These are phyloP conservation scores for Polyporus arcularius DNA, from an alignment of 768 basidiomycete species.

Conservation along the genomic window DNA sequence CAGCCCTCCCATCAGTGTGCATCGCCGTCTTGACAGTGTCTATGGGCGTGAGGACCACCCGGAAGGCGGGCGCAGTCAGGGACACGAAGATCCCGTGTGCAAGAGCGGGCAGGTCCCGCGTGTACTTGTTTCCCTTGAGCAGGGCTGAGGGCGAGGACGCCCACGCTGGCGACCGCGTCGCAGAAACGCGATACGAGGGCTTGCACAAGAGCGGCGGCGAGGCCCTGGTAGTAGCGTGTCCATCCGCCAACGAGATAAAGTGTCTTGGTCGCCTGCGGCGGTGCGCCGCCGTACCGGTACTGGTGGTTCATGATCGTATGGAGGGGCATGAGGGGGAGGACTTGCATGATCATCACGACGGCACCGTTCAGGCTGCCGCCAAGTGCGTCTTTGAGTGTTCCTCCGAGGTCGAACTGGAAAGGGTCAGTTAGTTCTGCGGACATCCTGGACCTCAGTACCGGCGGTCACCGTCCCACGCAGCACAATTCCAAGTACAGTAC, in stretches of 20 bases:
- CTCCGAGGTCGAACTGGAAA: slow-evolving; percentile 73
- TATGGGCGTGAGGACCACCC: slow-evolving; percentile 90
- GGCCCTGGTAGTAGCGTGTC: slow-evolving; percentile 85
- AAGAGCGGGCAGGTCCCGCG: slow-evolving; percentile 59
- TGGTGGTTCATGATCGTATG: slow-evolving; percentile 98
- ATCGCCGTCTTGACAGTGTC: slow-evolving; percentile 96
- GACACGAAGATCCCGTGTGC: slow-evolving; percentile 82
- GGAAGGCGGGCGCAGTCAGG: slow-evolving; percentile 76
- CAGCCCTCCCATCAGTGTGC: slow-evolving; percentile 84
- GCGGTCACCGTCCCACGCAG: too few relatives aligned
- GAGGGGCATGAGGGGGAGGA: slow-evolving; percentile 92
- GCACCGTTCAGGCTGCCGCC: slow-evolving; percentile 93
- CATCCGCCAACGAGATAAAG: slow-evolving; percentile 81
- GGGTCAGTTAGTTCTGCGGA: background rate
- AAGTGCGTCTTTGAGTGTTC: slow-evolving; percentile 77
- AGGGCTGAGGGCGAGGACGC: slow-evolving; percentile 89
- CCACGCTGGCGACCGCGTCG: slow-evolving; percentile 93
- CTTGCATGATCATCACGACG: slow-evolving; percentile 95
- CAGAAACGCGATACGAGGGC: slow-evolving; percentile 87
- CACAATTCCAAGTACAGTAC: too few relatives aligned
- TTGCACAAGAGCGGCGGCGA: slow-evolving; percentile 83
- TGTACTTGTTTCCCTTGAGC: slow-evolving; percentile 71
- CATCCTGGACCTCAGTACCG: background rate
- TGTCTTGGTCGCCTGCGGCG: slow-evolving; percentile 60
- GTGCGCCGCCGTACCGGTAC: slow-evolving; percentile 84